Evolutionary conservation across 164 flowering plant genomes (phyloP), one percentile per base, ranked within the genome.

Genomic region (Chloranthus sessilifolius): DNA sequence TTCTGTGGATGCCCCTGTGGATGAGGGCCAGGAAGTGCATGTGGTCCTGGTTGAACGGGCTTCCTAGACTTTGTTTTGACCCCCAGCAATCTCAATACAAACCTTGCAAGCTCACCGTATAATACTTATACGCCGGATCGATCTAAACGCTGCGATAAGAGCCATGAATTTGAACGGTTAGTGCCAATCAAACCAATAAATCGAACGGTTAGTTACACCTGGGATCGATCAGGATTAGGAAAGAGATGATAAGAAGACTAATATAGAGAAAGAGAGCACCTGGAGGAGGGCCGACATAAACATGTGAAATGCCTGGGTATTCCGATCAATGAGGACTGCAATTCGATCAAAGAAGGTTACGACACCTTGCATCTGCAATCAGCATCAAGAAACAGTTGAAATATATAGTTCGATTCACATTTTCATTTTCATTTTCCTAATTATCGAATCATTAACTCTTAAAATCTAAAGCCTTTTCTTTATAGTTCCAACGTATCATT

Each of bases 301-400:
- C 85, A 88, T 61, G 68, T 91, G 98, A 53, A 84, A 77, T n/a
- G 98, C 98, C 56, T 88, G 92, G 11, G 98, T 83, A 51, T 88
- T 88, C 66, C 88, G 94, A 63, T 91, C 94, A 23, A 85, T 74
- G 22, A 91, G 81, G 25, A 91, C 64, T 19, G 98, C 51, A 46
- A 91, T 64, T 53, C 96, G 78, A 20, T 95, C 90, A 58, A 88
- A 88, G 64, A 83, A 78, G 59, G 56, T 74, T 24, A 91, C 96
- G 45, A 81, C 92, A 46, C 96, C 95, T 50, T 77, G 77, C 98
- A 88, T 77, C 98, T 91, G 88, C 43, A 52, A 81, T 38, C 42
- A 53, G 20, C 11, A 16, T 47, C 3, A 30, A 36, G 9, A 47
- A 30, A 44, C n/a, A n/a, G n/a, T n/a, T n/a, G n/a, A n/a, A n/a